These are phyloP conservation scores for Phytophthora foliorum DNA, from an alignment of 352 stramenopile genomes.

Conservation along the genomic window DNA sequence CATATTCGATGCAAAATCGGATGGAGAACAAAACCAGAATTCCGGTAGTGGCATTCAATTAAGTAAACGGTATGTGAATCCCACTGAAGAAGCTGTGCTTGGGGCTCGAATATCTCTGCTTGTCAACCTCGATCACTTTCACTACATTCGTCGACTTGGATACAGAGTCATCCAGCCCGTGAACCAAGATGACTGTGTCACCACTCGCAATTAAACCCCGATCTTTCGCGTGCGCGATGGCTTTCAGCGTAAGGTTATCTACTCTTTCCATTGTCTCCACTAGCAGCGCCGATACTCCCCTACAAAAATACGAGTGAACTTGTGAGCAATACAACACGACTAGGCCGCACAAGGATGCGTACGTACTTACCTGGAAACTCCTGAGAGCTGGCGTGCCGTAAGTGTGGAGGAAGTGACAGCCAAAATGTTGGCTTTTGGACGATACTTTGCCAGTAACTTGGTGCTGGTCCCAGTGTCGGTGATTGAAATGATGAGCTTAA, in stretches of 20 bases:
- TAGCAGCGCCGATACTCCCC: conserved; percentile 70
- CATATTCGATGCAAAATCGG: conserved; percentile 5
- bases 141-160: conserved; percentile 90
- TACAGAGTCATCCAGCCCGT: conserved; percentile 88
- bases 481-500: conserved; percentile 98
- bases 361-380: conserved; percentile 73
- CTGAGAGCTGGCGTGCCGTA: conserved; percentile 77
- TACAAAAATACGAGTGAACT: conserved; percentile 30
- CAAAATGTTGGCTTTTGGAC: conserved; percentile 88
- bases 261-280: conserved; percentile 85
- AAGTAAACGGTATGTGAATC: conserved; percentile 45
- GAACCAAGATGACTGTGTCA: conserved; percentile 92
- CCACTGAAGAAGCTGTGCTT: conserved; percentile 74
- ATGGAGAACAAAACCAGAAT: background rate
- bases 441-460: conserved; percentile 97
- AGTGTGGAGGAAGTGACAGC: conserved; percentile 87
- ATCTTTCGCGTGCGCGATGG: conserved; percentile 86
- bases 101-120: conserved; percentile 70
- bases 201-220: conserved; percentile 82
- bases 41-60: conserved; percentile 9
- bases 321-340: background rate
- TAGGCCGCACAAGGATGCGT: background rate
- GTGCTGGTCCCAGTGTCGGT: conserved; percentile 96
- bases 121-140: conserved; percentile 88
- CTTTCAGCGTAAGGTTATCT: conserved; percentile 88